These are phyloP conservation scores for Begonia loranthoides DNA, from an alignment of 306 rosid species.

Conservation along the genomic window DNA sequence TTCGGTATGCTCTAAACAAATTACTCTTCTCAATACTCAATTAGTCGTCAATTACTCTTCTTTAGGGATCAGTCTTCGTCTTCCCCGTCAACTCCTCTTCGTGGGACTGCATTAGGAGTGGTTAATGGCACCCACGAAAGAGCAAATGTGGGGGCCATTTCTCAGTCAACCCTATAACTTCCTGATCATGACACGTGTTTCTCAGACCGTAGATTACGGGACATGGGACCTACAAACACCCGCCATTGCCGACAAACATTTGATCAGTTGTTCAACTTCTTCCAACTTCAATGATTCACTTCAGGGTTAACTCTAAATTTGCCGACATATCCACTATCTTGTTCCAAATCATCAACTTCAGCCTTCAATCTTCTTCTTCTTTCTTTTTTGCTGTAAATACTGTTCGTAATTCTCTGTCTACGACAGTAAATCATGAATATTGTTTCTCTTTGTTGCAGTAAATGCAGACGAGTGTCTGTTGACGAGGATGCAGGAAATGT, in stretches of 20 bases:
- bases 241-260: too few species aligned
- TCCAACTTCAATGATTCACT: too few species aligned
- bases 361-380: too few species aligned
- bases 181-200: constrained; percentile 17
- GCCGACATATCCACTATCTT: too few species aligned
- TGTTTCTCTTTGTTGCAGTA: constrained; percentile 28
- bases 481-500: constrained; percentile 99
- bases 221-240: constrained; percentile 12
- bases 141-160: constrained; percentile 19
- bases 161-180: constrained; percentile 1
- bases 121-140: constrained; percentile 19
- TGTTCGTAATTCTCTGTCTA: too few species aligned
- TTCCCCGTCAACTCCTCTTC: not conserved
- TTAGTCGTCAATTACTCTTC: not conserved
- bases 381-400: too few species aligned
- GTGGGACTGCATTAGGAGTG: constrained; percentile 7
- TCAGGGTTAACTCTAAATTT: too few species aligned
- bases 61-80: not conserved
- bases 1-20: constrained; percentile 43
- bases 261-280: too few species aligned
- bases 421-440: not conserved
- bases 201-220: constrained; percentile 4
- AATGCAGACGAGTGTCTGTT: constrained; percentile 76
- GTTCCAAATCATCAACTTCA: too few species aligned
- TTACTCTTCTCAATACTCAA: not conserved